Evolutionary conservation across 345 rosid genomes (phyloP), one percentile per base, ranked within the genome.

Genomic region (Moricandia arvensis): DNA sequence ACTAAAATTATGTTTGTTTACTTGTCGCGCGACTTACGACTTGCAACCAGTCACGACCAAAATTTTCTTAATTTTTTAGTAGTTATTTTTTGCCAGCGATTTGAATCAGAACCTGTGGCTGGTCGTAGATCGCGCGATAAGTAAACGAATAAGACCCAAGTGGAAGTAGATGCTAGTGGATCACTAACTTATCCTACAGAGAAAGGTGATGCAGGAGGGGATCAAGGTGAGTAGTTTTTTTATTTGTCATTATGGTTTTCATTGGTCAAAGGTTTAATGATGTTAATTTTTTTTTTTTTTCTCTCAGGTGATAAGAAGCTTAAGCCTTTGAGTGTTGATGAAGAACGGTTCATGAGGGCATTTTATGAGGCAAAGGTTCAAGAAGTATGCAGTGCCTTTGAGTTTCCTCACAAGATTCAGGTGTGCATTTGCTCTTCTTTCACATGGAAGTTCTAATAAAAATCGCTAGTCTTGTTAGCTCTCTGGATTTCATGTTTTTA

Each of bases 341-440:
- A 95, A 80, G 99, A 95, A 73, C 86, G 86, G 63, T 90, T 82
- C 67, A 89, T 95, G 97, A 86, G 97, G 64, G 91, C 86, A 15
- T 92, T 87, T 82, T 95, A 88, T 78, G 97, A 95, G 78, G 87
- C 76, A 69, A 95, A 95, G 79, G 91, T 95, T 75, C 87, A 93
- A 76, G 99, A 92, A 88, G 99, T 95, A 5, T 95, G 99, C 63
- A 87, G 91, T 74, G 97, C 97, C 60, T 95, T 95, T 75, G 88
- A 85, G 77, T 95, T 95, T 79, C 99, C 99, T 57, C 89, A 95
- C 76, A 95, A 95, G 83, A 88, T 95, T 81, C 99, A 95, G 99
- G 99, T 87, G 66, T 11, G 45, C 61, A 29, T 63, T 33, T 43
- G 55, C 47, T 66, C 13, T 8, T 73, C 43, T 21, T 79, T 6